Base-by-base conservation (phyloP, 2,329 filamentous ascomycete species). In the Ceratocystis ficicola region DNA sequence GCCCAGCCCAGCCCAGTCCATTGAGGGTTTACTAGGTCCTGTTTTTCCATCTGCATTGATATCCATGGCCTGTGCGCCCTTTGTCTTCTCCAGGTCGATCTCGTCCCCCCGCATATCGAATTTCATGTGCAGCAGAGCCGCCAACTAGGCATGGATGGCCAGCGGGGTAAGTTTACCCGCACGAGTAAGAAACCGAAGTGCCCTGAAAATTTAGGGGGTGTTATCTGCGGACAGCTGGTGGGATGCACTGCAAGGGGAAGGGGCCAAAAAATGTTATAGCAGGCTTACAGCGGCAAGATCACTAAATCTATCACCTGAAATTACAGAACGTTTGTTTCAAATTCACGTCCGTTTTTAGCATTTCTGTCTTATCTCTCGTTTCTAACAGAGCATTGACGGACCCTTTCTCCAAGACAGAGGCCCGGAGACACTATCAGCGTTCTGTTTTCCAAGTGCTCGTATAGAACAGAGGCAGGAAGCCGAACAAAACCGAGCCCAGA, bases 61-160 rank as follows among this genome's bases (percentile, higher is more conserved):
- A 32, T 6, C 25, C 12, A 22, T 30, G 28, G 52, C 52, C 28
- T 57, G 22, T 57, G 52, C 17, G 52, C 20, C 20, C 52, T 32
- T 32, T 57, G 25, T 32, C 52, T 57, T 32, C 52, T 32, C 52
- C 52, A 57, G 52, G 52, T 25, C 30, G 25, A 30, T 30, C 30
- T 30, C 32, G n/a, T n/a, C n/a, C 52, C 32, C 15, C 52, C 52
- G 52, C 52, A 57, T 57, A 17, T 57, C 52, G 52, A 30, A 57
- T 30, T 57, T 32, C 10, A 32, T 32, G 2, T 57, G 52, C 17
- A 57, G 52, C 52, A 57, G 52, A 57, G 52, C 52, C 52, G 52
- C 52, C 10, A 57, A 57, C 28, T 5, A 57, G 15, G 28, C 52
- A 12, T 6, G 22, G 25, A 17, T 17, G 4, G 25, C 12, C 52